Evolutionary conservation across 345 rosid genomes (phyloP).

Genomic region (Moringa oleifera): DNA sequence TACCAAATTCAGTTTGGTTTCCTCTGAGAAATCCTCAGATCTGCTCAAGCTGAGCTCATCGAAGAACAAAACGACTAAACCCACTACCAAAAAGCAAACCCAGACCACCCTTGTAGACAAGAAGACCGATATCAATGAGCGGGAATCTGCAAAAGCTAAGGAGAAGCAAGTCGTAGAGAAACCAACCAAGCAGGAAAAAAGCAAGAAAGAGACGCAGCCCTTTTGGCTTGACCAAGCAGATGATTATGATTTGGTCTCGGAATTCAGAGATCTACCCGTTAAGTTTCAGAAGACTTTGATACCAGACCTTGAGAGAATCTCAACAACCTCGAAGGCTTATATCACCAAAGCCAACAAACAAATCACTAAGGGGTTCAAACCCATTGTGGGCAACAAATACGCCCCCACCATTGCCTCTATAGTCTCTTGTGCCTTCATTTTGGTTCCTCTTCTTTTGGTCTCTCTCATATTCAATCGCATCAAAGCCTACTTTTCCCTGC

Average conservation of each 20-base stretch:
- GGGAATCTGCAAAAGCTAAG: constrained; percentile 27
- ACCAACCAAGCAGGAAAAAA: constrained; percentile 10
- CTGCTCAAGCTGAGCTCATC: constrained; percentile 40
- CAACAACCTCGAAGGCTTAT: constrained; percentile 68
- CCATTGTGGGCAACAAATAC: constrained; percentile 66
- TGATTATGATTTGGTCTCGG: constrained; percentile 57
- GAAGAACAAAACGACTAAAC: constrained; percentile 57
- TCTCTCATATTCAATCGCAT: constrained; percentile 67
- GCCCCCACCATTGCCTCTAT: constrained; percentile 66
- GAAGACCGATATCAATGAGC: constrained; percentile 15
- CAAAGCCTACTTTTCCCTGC: constrained; percentile 88
- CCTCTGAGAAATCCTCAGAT: constrained; percentile 44
- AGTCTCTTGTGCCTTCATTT: constrained; percentile 59
- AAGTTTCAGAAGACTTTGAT: constrained; percentile 63
- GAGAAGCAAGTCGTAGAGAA: constrained; percentile 24
- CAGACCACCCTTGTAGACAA: constrained; percentile 17
- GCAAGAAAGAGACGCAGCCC: constrained; percentile 23
- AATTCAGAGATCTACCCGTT: constrained; percentile 71
- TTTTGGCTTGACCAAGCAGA: constrained; percentile 59
- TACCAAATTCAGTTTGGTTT: constrained; percentile 23
- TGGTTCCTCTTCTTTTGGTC: constrained; percentile 73
- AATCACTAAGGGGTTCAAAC: constrained; percentile 75
- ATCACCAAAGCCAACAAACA: constrained; percentile 71
- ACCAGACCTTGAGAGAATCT: constrained; percentile 84
- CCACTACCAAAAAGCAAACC: constrained; percentile 19